phyloP scores from a whole-genome alignment of 2,329 filamentous ascomycete species.

The Ophiocordyceps unilateralis region DNA sequence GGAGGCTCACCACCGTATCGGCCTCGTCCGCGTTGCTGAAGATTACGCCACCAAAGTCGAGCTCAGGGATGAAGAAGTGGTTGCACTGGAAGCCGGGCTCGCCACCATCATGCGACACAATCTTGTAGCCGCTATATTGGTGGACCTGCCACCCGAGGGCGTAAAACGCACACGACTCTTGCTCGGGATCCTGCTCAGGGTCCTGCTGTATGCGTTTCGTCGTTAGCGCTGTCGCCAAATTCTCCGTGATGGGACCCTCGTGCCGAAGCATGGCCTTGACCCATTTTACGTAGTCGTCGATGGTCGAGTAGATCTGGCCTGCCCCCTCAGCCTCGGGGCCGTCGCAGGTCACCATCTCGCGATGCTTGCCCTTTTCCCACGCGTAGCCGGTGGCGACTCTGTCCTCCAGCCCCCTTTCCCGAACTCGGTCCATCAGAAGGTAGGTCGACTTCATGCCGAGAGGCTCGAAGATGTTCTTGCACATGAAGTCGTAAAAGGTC shows the following conservation, averaged over 20 bases:
- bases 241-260: slow-evolving; percentile 8
- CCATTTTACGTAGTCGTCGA: slow-evolving; percentile 12
- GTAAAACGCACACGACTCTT: slow-evolving; percentile 5
- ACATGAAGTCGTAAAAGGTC: slow-evolving; percentile 7
- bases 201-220: slow-evolving; percentile 5
- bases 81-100: slow-evolving; percentile 10
- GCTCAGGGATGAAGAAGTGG: slow-evolving; percentile 10
- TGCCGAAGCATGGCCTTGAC: slow-evolving; percentile 10
- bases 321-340: slow-evolving; percentile 12
- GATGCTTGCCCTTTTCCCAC: slow-evolving; percentile 3
- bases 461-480: neutral
- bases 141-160: slow-evolving; percentile 9
- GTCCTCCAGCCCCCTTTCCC: slow-evolving; percentile 4
- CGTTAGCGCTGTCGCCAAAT: slow-evolving; percentile 7
- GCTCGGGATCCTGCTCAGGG: neutral
- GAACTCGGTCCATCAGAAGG: slow-evolving; percentile 6
- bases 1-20: slow-evolving; percentile 4
- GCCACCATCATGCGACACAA: slow-evolving; percentile 10
- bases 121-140: slow-evolving; percentile 6
- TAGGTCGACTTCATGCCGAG: slow-evolving; percentile 5
- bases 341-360: slow-evolving; percentile 1
- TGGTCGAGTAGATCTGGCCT: slow-evolving; percentile 11
- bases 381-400: slow-evolving; percentile 6
- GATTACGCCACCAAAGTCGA: slow-evolving; percentile 10
- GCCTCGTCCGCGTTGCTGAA: slow-evolving; percentile 9